Base-by-base conservation (phyloP, 2,329 filamentous ascomycete species). In the Fusarium penzigii region DNA sequence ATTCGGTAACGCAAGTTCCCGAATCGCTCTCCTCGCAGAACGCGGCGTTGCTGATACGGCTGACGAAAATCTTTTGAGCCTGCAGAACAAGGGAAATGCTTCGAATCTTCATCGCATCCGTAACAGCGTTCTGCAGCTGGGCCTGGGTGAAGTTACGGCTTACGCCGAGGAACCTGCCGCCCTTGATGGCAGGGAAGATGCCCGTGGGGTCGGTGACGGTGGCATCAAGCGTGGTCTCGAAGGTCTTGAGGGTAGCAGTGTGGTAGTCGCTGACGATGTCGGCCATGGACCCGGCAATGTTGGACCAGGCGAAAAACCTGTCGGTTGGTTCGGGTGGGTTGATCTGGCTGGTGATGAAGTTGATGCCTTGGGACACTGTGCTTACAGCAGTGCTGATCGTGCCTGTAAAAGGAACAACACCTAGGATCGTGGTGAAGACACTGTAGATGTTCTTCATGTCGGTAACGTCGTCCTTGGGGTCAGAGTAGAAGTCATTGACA, bases 111-210 rank as follows among this genome's bases (percentile, higher is more conserved):
- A 45, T 34, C 7, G 43, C 34, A 5, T 45, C 43, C 5, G 36
- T 45, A 14, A 45, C 36, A 5, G 32, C 29, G 29, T 11, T 32
- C 43, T 45, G 43, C 11, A 45, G 43, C 12, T 45, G 29, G 25
- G 25, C n/a, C 43, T 45, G 43, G 6, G 43, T 45, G 10, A 45
- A 36, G 43, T 45, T 45, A 25, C 20, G 43, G 43, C 43, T 36
- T 5, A 32, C 20, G 29, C 43, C 43, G 3, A 45, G 32, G 29
- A 45, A 45, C 36, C 43, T 16, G 25, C 43, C 43, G 4, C 32
- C 43, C 11, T 34, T 14, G 25, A 45, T 14, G n/a, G 32, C 29
- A n/a, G 32, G n/a, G 43, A 20, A 16, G 43, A 45, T 45, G 43
- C 43, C 43, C 8, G 29, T 29, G 12, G 20, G 14, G 29, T 36